These are phyloP conservation scores for Citrus maxima DNA, from an alignment of 345 rosid genomes.

Conservation along the genomic window DNA sequence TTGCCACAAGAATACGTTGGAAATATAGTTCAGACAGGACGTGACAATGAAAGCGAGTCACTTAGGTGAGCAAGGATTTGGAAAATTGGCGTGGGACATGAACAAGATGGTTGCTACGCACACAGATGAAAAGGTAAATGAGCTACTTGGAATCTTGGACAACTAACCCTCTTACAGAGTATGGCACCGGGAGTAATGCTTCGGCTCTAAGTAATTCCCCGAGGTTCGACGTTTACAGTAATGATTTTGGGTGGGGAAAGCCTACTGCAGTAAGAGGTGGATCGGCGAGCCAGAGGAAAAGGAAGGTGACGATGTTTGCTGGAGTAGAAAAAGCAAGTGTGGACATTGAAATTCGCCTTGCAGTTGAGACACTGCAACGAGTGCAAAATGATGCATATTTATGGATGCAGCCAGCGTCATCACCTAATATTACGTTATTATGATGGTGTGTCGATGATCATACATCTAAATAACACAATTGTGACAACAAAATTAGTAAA, in stretches of 20 bases:
- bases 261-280: conserved; percentile 28
- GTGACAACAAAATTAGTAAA: no score
- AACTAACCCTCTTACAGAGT: no score
- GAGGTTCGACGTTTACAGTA: conserved; percentile 30
- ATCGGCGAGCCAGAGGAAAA: not conserved
- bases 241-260: conserved; percentile 43
- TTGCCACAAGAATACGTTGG: conserved; percentile 36
- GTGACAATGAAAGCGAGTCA: conserved; percentile 17
- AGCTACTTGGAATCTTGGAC: conserved; percentile 6
- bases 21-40: not conserved
- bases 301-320: conserved; percentile 16
- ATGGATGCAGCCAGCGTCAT: not conserved
- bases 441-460: no score
- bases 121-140: conserved; percentile 13
- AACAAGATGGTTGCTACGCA: conserved; percentile 6
- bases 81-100: conserved; percentile 24
- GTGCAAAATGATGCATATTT: conserved; percentile 1
- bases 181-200: conserved; percentile 1
- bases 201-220: conserved; percentile 25
- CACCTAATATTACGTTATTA: not conserved
- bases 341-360: not conserved
- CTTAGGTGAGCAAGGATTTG: conserved; percentile 16
- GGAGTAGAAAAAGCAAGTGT: conserved; percentile 16
- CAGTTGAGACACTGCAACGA: not conserved
- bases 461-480: no score